phyloP scores from a whole-genome alignment of 495 filamentous ascomycete genomes.

The Penicillium malachiteum region DNA sequence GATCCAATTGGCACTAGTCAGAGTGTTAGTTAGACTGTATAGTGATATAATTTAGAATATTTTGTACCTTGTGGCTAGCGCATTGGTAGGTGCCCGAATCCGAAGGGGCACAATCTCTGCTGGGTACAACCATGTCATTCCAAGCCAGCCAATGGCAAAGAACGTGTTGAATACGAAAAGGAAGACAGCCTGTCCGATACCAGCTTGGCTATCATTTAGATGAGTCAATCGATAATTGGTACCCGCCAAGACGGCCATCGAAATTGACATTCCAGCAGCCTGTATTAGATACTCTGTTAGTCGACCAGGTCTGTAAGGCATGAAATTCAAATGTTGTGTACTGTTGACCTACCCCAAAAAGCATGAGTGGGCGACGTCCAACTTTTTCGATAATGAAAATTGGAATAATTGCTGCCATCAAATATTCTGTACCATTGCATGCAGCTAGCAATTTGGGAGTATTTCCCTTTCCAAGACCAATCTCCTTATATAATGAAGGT shows the following conservation, averaged over 20 bases:
- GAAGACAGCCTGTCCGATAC: slow-evolving; percentile 44
- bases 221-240: slow-evolving; percentile 36
- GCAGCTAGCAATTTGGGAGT: slow-evolving; percentile 43
- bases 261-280: slow-evolving; percentile 56
- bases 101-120: slow-evolving; percentile 56
- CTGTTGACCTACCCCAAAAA: slow-evolving; percentile 51
- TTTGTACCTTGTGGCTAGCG: slow-evolving; percentile 8
- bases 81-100: slow-evolving; percentile 26
- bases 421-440: slow-evolving; percentile 66
- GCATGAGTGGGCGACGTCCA: slow-evolving; percentile 65
- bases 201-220: slow-evolving; percentile 34
- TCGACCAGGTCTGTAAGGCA: background rate
- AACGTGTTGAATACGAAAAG: slow-evolving; percentile 68
- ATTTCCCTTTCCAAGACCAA: slow-evolving; percentile 47
- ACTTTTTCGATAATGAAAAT: slow-evolving; percentile 64
- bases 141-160: slow-evolving; percentile 70
- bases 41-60: background rate
- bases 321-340: background rate
- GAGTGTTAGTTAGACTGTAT: slow-evolving; percentile 1
- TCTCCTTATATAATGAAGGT: slow-evolving; percentile 28
- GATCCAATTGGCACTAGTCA: slow-evolving; percentile 21
- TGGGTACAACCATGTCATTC: slow-evolving; percentile 69
- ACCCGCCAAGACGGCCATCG: slow-evolving; percentile 59
- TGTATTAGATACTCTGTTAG: slow-evolving; percentile 1
- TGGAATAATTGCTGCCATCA: slow-evolving; percentile 64